Base-by-base conservation (phyloP, 2,329 filamentous ascomycete species). In the Alternaria novae-zelandiae region DNA sequence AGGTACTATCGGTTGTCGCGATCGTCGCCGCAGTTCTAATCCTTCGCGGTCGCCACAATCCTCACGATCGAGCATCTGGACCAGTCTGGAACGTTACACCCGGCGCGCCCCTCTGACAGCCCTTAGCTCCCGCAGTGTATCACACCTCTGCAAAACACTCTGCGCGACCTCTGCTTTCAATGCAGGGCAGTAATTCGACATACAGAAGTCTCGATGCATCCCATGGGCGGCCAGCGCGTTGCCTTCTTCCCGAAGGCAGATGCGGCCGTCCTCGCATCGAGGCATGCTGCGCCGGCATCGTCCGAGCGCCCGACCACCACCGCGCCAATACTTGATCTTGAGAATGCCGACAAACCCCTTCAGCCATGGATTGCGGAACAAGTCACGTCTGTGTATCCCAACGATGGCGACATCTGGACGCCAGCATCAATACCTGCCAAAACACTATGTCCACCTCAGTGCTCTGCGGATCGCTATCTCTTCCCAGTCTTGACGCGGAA, bases 401-500 rank as follows among this genome's bases (percentile, higher is more conserved):
- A 12, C 9, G 57, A 53, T 6, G 54, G 57, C 46, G 63, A 71
- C 51, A 23, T 54, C 17, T 72, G 65, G 61, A 64, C 69, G 3
- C 68, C 67, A 9, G 69, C 70, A 28, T 55, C 55, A 4, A 64
- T 70, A 28, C 72, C 74, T 10, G 30, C 62, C 15, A 73, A 68
- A 54, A 45, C 68, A 6, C 54, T 45, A 50, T 61, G 61, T 20
- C 51, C 65, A 13, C 28, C 28, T 55, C 36, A 30, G 26, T 69
- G 65, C 43, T 36, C 51, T 45, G n/a, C 61, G 15, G 73, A 76
- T 54, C 61, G 56, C 23, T 82, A 81, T 61, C 68, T 82, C 8
- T 78, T 75, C 44, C 79, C 80, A 11, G 65, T 72, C 1, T 66
- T 82, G 44, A 72, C 78, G 3, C 72, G 68, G 20, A 80, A 81